Evolutionary conservation across 1,284 basidiomycete species (phyloP), one percentile per base, ranked within the genome.

Genomic region (Boletus mariae): DNA sequence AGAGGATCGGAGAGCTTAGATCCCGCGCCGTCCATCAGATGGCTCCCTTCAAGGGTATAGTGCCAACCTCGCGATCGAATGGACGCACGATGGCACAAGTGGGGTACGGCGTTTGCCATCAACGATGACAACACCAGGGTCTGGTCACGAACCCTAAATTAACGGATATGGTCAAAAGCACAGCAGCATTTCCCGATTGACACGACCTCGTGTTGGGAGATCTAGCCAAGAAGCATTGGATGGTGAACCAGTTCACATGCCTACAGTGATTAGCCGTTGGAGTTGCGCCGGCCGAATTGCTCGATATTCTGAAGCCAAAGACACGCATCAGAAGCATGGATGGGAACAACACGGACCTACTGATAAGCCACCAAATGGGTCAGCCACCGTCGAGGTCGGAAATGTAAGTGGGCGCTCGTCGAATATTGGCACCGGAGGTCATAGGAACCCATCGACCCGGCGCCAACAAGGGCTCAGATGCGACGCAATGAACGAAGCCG

Each of bases 151-250:
- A 69, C 67, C 64, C 64, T 68, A 66, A 69, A 63, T 56, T 55
- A 65, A 63, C 65, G 67, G 68, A 70, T 65, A 47, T 67, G 56
- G 58, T 51, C 34, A 65, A 68, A 55, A 54, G 54, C 45, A 54
- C 63, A 29, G 49, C 38, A 38, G 38, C n/a, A 61, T 49, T 67
- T 59, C 63, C 63, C 52, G 55, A 67, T 65, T 65, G 48, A 63
- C 52, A 28, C 42, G 34, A 51, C 60, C 58, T 55, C 64, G 60
- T 59, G 64, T 51, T 28, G 51, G 54, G 49, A 59, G 53, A 65
- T 57, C 64, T 67, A 42, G 54, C 34, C 20, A 28, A 52, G 62
- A 63, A 67, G 55, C 41, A 43, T 25, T 25, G 50, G 26, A 45
- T 23, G 32, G 54, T 20, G 50, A 52, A 28, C 55, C 23, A 48